phyloP scores from a whole-genome alignment of 2,329 filamentous ascomycete species.

The Colletotrichum musicola region DNA sequence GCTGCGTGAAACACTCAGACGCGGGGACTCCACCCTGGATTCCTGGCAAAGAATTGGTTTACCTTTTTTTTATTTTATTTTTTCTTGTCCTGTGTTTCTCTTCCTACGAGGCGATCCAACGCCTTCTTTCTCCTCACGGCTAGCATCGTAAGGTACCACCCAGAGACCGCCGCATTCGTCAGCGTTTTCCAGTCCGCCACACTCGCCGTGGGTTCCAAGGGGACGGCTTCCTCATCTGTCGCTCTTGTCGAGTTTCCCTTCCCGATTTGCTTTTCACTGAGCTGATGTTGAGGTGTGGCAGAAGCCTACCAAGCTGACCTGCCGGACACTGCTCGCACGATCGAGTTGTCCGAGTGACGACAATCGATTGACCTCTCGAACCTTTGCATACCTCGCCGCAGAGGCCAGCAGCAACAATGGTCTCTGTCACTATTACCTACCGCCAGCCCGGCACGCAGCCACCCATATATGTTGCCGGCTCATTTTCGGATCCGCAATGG shows the following conservation, averaged over 20 bases:
- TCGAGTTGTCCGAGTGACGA: constrained; percentile 30
- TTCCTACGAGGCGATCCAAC: not conserved
- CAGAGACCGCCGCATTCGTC: constrained; percentile 34
- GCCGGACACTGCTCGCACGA: constrained; percentile 5
- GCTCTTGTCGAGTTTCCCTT: constrained; percentile 10
- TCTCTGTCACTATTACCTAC: constrained; percentile 71
- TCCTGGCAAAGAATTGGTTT: constrained; percentile 28
- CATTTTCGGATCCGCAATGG: constrained; percentile 77
- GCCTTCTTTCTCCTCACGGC: not conserved
- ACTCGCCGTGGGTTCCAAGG: constrained; percentile 22
- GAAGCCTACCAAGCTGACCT: not conserved
- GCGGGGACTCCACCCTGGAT: constrained; percentile 28
- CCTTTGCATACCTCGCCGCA: constrained; percentile 42
- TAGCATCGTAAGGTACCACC: constrained; percentile 30
- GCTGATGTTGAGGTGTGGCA: constrained; percentile 20
- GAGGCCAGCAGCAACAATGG: constrained; percentile 33
- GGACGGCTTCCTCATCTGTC: constrained; percentile 21
- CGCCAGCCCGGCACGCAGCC: constrained; percentile 70
- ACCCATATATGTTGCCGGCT: constrained; percentile 78
- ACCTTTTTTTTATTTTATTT: not conserved
- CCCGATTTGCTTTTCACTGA: not conserved
- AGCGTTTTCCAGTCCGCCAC: constrained; percentile 26
- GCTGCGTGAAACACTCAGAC: constrained; percentile 33
- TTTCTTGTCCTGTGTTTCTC: not conserved
- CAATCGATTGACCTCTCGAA: constrained; percentile 1